Base-by-base conservation (phyloP, 108 stramenopile genomes). In the Phaeodactylum tricornutum region DNA sequence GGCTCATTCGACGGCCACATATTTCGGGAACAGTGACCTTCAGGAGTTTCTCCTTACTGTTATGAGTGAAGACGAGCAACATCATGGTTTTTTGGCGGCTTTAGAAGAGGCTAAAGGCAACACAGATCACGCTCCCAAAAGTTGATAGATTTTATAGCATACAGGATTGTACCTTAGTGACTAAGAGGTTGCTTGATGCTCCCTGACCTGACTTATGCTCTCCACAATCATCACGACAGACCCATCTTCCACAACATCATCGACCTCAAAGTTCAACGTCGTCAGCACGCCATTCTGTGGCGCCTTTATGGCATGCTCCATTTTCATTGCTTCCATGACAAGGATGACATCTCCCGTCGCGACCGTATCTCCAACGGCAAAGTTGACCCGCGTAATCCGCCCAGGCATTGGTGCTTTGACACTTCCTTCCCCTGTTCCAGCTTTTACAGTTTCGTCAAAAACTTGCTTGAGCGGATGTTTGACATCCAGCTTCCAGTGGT, bases 271-370 rank as follows among this genome's bases (percentile, higher is more conserved):
- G 22, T 39, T 19, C 5, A 84, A 25, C n/a, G 37, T 26, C 19
- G 44, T 41, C 15, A 91, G 37, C 11, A 44, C 48, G 3, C 85
- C 92, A n/a, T 66, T 74, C 4, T 21, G 17, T 19, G 81, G 71
- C 12, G 88, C 75, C 7, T 42, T 39, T 16, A 94, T 52, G 14
- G 62, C 26, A 56, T 90, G 84, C 39, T 94, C 86, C 93, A 94
- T 94, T 67, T 94, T 94, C 93, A 94, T 94, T 26, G 93, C 88
- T 58, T 94, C 93, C 64, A 90, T 61, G 19, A 88, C 78, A 25
- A 91, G 17, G 7, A 94, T 40, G 4, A 73, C 51, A 39, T 91
- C 78, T 24, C 82, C 88, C 55, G 52, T 59, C 24, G 59, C 34
- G 3, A 90, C 87, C 11, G 21, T 35, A 38, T 85, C 72, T 0